phyloP scores from a whole-genome alignment of 2,329 filamentous ascomycete species.

The Aspergillus awamori region DNA sequence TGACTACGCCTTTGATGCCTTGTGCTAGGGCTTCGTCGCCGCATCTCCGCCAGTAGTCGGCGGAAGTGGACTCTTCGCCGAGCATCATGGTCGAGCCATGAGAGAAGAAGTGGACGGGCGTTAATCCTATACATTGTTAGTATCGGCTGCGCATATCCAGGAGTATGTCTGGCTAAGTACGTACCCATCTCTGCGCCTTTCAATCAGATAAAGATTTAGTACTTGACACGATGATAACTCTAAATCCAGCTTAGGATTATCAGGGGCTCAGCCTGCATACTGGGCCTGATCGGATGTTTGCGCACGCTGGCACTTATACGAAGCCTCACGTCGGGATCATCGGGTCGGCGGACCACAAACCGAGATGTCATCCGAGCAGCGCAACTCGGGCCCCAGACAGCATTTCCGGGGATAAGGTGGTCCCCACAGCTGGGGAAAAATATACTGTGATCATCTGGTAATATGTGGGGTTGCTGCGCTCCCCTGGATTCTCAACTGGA shows the following conservation, averaged over 20 bases:
- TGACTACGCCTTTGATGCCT: constrained; percentile 64
- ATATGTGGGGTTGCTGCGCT: too few species aligned
- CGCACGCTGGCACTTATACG: background rate
- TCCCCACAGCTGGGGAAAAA: background rate
- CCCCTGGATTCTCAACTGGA: too few species aligned
- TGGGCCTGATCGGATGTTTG: background rate
- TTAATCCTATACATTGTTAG: constrained; percentile 27
- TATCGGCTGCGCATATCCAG: background rate
- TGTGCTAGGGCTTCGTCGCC: constrained; percentile 64
- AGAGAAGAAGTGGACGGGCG: constrained; percentile 68
- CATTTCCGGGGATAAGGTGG: background rate
- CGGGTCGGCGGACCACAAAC: constrained; percentile 1
- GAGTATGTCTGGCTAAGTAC: background rate
- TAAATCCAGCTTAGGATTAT: background rate
- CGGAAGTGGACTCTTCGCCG: constrained; percentile 64
- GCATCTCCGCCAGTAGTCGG: constrained; percentile 67
- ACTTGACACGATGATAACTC: background rate
- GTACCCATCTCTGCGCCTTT: background rate
- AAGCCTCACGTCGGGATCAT: background rate
- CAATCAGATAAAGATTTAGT: background rate
- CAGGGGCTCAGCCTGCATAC: background rate
- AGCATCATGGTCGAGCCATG: constrained; percentile 75
- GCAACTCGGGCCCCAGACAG: background rate
- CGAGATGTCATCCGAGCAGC: background rate
- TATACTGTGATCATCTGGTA: too few species aligned